Base-by-base conservation (phyloP, 805 yeast species). In the Candida nanaspora region DNA sequence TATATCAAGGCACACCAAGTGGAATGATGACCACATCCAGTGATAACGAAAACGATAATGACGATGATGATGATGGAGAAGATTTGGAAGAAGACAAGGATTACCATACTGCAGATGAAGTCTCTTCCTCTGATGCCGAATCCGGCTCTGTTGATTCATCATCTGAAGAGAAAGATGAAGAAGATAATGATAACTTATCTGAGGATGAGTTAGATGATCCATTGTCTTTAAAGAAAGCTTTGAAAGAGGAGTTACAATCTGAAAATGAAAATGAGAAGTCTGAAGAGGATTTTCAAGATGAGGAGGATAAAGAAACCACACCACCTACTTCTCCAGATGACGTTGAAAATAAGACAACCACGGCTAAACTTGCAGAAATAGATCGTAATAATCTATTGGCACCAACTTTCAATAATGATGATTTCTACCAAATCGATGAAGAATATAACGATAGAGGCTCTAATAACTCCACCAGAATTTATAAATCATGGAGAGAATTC, bases 401-500 rank as follows among this genome's bases (percentile, higher is more conserved):
- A 30, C 48, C 49, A 13, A 45, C 49, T 11, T 53, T 39, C 28
- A 51, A 54, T n/a, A 49, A 49, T 11, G 48, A 59, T 2, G 66
- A 69, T 35, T 83, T 80, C 50, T 80, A 73, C 56, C 74, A 67
- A 42, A 59, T 82, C 26, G 77, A 78, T 55, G 93, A 84, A 56
- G 50, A 61, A 30, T 45, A 61, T 5, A 59, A 67, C 35, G 94
- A 86, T 55, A 67, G 65, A 36, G 95, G 95, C 2, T 70, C 86
- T 1, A 75, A 78, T 46, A 61, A 63, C 1, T 73, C 82, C 8
- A 61, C 56, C 1, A 68, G 86, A 41, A 80, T 87, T 25, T 55
- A 65, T 42, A 88, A 87, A 58, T 79, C 78, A 43, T 88, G 96
- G 89, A 59, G 74, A n/a, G 73, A 70, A 39, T 63, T 74, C 40